Base-by-base conservation (phyloP, 164 flowering plant genomes). In the Umbilicus rupestris region DNA sequence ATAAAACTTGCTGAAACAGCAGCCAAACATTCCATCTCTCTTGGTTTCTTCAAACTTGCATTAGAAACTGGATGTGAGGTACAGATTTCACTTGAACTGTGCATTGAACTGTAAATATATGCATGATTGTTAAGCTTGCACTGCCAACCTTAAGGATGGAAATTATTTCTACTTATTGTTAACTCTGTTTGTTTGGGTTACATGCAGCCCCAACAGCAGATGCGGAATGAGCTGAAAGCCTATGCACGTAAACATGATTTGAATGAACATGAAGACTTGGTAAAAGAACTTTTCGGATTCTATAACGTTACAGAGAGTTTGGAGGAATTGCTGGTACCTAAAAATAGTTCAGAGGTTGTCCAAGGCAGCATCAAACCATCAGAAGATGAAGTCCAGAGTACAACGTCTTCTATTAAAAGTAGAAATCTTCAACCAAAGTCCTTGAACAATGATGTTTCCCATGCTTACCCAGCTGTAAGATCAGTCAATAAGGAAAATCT, bases 21-120 rank as follows among this genome's bases (percentile, higher is more conserved):
- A 75, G 81, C 80, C 7, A 91, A 88, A 75, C 99, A 91, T 73
- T 76, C 84, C 2, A 66, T 94, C 66, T 94, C 99, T 35, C 83
- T 94, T 73, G 96, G 90, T 0, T 91, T 94, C 71, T 94, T 94
- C 76, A 94, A 89, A 70, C 96, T 94, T 70, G 99, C 96, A 19
- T 65, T 82, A 12, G 93, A 94, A 60, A 84, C 96, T 42, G 94
- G 92, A 72, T 88, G 96, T 72, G 88, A 94, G 99, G 99, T 94
- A 85, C 35, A 0, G 29, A n/a, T n/a, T n/a, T n/a, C n/a, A n/a
- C n/a, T n/a, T n/a, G n/a, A n/a, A n/a, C n/a, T n/a, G n/a, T 28
- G 39, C 0, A 50, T 6, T 66, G 12, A 7, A 15, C n/a, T 16
- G 16, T 39, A 12, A 4, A 17, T 33, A 41, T 19, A 26, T 14